Evolutionary conservation across 306 rosid species (phyloP).

Genomic region (Pyrus bretschneideri): DNA sequence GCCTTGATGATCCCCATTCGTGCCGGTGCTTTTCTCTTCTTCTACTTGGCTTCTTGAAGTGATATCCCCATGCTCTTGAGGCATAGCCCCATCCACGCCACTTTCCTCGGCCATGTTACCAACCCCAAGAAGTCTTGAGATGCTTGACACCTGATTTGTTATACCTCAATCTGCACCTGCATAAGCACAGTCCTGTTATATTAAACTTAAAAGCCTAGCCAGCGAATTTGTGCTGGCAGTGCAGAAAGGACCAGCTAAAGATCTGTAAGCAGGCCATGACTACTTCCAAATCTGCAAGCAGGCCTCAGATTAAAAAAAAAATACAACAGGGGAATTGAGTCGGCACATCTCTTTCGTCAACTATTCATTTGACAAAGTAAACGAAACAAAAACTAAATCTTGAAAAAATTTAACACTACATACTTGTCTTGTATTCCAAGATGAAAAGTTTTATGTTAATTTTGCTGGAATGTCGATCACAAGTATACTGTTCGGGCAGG

Average conservation of each 20-base stretch:
- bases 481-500: not conserved
- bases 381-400: not conserved
- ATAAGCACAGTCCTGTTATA: constrained; percentile 1
- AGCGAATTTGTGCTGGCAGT: not conserved
- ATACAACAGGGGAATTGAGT: not conserved
- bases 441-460: not conserved
- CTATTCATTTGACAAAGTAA: not conserved
- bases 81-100: constrained; percentile 10
- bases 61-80: constrained; percentile 18
- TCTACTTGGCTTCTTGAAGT: constrained; percentile 25
- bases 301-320: not conserved
- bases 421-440: not conserved
- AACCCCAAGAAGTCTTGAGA: constrained; percentile 1
- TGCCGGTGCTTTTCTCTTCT: constrained; percentile 12
- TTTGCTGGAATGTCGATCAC: not conserved
- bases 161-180: constrained; percentile 17
- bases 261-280: not conserved
- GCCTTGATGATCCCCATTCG: constrained; percentile 10
- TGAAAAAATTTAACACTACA: not conserved
- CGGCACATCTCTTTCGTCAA: not conserved
- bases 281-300: constrained; percentile 1
- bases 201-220: constrained; percentile 8
- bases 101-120: constrained; percentile 40
- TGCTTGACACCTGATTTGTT: not conserved
- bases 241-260: not conserved